Conservation (phyloP, 805 yeast species). For the Candida khao-thaluensis region DNA sequence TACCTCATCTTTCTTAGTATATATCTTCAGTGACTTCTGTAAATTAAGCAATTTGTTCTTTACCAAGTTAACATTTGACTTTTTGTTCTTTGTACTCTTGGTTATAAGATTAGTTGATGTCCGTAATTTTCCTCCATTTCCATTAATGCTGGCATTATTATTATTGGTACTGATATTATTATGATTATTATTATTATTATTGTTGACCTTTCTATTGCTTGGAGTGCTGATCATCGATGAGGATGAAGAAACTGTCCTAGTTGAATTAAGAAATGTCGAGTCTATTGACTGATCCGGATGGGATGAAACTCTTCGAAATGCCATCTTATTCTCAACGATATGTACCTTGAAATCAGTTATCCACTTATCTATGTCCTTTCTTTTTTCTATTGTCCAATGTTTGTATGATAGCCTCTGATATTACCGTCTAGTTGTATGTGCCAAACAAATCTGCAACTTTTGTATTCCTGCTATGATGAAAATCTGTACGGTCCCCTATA, state of each 20-base stretch:
- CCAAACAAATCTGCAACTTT: too few species aligned
- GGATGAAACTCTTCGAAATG: constrained; percentile 17
- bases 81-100: constrained; percentile 13
- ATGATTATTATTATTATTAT: constrained; percentile 10
- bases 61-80: constrained; percentile 28
- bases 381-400: too few species aligned
- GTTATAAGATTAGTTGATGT: constrained; percentile 10
- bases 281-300: constrained; percentile 15
- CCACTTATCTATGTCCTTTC: too few species aligned
- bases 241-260: constrained; percentile 36
- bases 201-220: constrained; percentile 24
- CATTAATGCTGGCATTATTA: not conserved
- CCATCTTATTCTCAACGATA: constrained; percentile 5
- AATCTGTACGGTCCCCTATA: too few species aligned
- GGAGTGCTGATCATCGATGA: constrained; percentile 43
- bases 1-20: constrained; percentile 11
- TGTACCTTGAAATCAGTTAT: not conserved
- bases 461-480: too few species aligned
- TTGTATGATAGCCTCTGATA: too few species aligned
- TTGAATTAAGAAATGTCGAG: constrained; percentile 20
- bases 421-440: too few species aligned
- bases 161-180: constrained; percentile 10
- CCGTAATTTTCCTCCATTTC: constrained; percentile 6
- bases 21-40: constrained; percentile 35
- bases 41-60: constrained; percentile 39